Base-by-base conservation (phyloP, 495 filamentous ascomycete species). In the Bathelium albidoporum region DNA sequence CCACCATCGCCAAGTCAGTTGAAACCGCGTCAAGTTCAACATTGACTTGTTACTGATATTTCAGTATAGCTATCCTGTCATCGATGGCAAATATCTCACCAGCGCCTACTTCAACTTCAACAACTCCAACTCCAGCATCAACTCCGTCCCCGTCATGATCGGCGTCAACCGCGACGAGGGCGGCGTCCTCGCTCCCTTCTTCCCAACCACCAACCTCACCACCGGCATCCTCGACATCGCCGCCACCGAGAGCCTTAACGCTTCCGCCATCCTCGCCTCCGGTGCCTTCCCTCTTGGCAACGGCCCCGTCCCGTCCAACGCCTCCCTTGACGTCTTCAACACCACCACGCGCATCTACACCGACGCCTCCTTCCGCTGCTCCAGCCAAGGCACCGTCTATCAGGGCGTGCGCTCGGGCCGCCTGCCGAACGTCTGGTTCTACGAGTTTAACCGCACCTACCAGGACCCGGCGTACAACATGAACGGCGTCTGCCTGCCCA, bases 191-290 rank as follows among this genome's bases (percentile, higher is more conserved):
- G 41, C 55, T 39, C 62, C 65, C 32, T 64, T 58, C 36, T 59
- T 63, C 43, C 32, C 24, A 18, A 68, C 49, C 60, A 63, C 69
- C 44, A 43, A 68, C 63, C 62, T 69, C 26, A 64, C 63, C 43
- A 66, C 66, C 9, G 79, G 79, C 53, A 61, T 68, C 29, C 53
- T 22, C n/a, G 61, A 67, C 59, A 36, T 39, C 60, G n/a, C 52
- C n/a, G 18, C 12, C 52, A 55, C 68, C 39, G 45, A 60, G 18
- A 36, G 26, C 28, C 22, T 63, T 10, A 45, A 41, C 16, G 55
- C 58, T n/a, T 29, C 58, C n/a, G 31, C 64, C 16, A 12, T 49
- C 31, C 18, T 32, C 43, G 28, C 44, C 29, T 22, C 58, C 39
- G 41, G 58, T 49, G 14, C 49, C 45, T 64, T 68, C 64, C 62